phyloP scores from a whole-genome alignment of 495 filamentous ascomycete genomes.

The Trypethelium eluteriae region DNA sequence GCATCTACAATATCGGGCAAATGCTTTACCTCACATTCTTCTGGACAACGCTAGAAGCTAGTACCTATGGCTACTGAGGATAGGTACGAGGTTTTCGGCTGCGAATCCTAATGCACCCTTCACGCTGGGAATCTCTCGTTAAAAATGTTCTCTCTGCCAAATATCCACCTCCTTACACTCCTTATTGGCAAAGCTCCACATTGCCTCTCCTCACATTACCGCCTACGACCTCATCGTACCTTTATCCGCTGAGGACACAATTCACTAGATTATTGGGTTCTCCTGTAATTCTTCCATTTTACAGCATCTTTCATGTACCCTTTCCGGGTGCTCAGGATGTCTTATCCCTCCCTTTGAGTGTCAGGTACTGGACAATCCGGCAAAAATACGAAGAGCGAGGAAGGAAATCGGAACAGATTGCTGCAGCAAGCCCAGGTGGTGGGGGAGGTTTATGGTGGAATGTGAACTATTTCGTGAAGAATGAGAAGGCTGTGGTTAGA shows the following conservation, averaged over 20 bases:
- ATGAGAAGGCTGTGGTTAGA: neutral
- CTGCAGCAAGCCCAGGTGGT: neutral
- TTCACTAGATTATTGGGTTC: neutral
- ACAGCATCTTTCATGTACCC: neutral
- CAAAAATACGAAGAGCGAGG: conserved; percentile 2
- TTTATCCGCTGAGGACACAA: neutral
- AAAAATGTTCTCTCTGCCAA: neutral
- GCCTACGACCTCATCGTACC: conserved; percentile 4
- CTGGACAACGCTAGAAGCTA: neutral
- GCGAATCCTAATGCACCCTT: neutral
- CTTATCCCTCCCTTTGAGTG: neutral
- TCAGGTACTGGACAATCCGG: conserved; percentile 1
- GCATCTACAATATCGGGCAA: neutral
- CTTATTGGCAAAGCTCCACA: neutral
- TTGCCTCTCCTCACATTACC: neutral
- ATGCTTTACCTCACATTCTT: neutral
- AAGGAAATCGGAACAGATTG: neutral
- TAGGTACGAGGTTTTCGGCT: too few species aligned
- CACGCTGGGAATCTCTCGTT: neutral
- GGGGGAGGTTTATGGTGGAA: conserved; percentile 10
- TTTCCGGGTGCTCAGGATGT: neutral
- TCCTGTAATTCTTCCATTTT: neutral
- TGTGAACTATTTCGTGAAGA: conserved; percentile 2
- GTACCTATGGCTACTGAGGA: too few species aligned
- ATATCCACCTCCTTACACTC: conserved; percentile 5